phyloP scores from a whole-genome alignment of 805 yeast genomes.

The Priceomyces medius region DNA sequence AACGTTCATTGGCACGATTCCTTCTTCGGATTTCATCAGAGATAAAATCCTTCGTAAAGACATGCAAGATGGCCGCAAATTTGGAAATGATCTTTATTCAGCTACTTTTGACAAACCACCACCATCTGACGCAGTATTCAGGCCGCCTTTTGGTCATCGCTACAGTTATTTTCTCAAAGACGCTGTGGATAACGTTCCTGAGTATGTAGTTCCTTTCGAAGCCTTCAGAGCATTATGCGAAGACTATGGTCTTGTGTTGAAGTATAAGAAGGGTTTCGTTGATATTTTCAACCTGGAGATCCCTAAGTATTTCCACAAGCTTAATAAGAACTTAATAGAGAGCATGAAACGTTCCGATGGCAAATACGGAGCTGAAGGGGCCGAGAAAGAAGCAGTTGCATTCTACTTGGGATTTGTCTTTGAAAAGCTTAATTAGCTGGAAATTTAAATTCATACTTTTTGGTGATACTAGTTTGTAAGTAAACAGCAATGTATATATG shows the following conservation, averaged over 20 bases:
- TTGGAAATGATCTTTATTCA: constrained; percentile 84
- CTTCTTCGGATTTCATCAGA: constrained; percentile 81
- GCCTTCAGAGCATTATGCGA: constrained; percentile 78
- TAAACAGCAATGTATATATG: too few relatives aligned
- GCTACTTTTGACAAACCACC: constrained; percentile 79
- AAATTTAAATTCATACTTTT: too few relatives aligned
- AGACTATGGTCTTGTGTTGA: constrained; percentile 73
- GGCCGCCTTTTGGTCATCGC: constrained; percentile 77
- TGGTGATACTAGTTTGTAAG: too few relatives aligned
- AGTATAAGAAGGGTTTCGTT: constrained; percentile 72
- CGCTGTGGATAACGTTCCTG: constrained; percentile 96
- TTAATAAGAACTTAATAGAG: constrained; percentile 62
- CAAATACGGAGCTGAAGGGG: constrained; percentile 81
- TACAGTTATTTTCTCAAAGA: constrained; percentile 82
- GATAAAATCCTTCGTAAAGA: constrained; percentile 57
- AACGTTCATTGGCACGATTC: constrained; percentile 87
- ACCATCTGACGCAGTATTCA: constrained; percentile 71
- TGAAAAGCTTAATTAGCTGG: constrained; percentile 46
- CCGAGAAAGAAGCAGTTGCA: constrained; percentile 86
- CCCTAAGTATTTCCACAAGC: constrained; percentile 57
- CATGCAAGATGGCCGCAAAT: constrained; percentile 50
- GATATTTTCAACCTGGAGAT: constrained; percentile 81
- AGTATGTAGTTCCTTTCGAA: constrained; percentile 94
- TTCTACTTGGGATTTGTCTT: constrained; percentile 84
- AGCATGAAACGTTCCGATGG: constrained; percentile 79